Conservation (phyloP, 2,329 filamentous ascomycete species). For the Cladobotryum protrusum region DNA sequence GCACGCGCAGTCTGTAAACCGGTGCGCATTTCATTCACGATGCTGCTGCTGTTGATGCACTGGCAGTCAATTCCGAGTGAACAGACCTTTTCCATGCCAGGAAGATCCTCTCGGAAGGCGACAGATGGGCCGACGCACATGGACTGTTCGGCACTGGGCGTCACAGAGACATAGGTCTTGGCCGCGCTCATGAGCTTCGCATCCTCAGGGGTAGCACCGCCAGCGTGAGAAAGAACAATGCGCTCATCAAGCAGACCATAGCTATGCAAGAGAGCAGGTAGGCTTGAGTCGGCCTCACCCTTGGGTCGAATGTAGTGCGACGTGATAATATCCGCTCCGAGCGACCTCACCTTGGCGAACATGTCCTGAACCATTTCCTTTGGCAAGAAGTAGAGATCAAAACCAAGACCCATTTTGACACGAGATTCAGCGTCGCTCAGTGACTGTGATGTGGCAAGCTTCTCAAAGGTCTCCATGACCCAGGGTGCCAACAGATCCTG, state of each 20-base stretch:
- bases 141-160: constrained; percentile 45
- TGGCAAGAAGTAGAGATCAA: constrained; percentile 36
- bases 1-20: constrained; percentile 14
- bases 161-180: constrained; percentile 34
- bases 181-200: constrained; percentile 25
- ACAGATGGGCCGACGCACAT: constrained; percentile 33
- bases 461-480: constrained; percentile 30
- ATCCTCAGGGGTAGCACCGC: constrained; percentile 22
- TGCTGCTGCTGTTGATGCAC: constrained; percentile 14
- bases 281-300: background rate
- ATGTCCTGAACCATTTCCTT: constrained; percentile 29
- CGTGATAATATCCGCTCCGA: constrained; percentile 35
- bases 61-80: constrained; percentile 18
- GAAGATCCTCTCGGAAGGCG: constrained; percentile 15
- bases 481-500: constrained; percentile 27
- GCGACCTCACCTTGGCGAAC: constrained; percentile 30
- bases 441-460: constrained; percentile 8
- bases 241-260: constrained; percentile 9
- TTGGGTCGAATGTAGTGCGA: constrained; percentile 8
- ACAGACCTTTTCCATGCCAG: background rate
- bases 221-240: constrained; percentile 26
- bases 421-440: constrained; percentile 11
- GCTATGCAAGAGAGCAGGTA: background rate
- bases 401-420: constrained; percentile 37
- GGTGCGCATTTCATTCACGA: constrained; percentile 14